Evolutionary conservation across 148 eudicot genomes (phyloP).

Genomic region (Rhododendron vialii): DNA sequence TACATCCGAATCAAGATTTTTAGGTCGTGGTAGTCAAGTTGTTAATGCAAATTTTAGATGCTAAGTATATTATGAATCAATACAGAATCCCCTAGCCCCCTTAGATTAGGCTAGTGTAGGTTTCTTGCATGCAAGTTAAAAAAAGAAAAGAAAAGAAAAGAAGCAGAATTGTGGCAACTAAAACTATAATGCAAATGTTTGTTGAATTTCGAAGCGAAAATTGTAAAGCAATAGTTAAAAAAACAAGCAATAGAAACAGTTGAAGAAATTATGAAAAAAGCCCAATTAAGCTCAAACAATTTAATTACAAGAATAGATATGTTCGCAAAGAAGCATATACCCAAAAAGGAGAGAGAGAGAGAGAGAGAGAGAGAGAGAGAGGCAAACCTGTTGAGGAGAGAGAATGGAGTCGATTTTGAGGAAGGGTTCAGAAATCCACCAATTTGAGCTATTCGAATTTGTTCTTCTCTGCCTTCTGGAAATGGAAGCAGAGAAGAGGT

Average conservation of each 20-base stretch:
- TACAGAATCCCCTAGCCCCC: too few species aligned
- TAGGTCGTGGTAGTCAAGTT: neutral
- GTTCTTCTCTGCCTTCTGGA: neutral
- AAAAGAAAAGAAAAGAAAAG: too few species aligned
- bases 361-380: neutral
- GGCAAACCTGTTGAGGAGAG: neutral
- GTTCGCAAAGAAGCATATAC: neutral
- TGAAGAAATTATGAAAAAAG: neutral
- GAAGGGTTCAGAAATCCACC: neutral
- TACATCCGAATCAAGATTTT: neutral
- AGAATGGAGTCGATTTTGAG: neutral
- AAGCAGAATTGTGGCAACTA: neutral
- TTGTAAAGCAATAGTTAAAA: neutral
- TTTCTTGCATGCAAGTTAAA: too few species aligned
- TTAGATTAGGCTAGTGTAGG: too few species aligned
- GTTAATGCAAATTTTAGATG: neutral
- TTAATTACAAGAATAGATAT: neutral
- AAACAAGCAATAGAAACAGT: neutral
- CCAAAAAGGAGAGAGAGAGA: neutral
- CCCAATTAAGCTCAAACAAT: neutral
- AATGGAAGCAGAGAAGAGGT: neutral
- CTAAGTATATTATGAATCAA: neutral
- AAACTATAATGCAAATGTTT: neutral
- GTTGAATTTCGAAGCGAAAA: neutral
- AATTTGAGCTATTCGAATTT: neutral